Percentiles rank a stretch among this genome's conserved stretches.
phyloP scores from a whole-genome alignment of 805 yeast genomes.

The Sugiyamaella smithiae region DNA sequence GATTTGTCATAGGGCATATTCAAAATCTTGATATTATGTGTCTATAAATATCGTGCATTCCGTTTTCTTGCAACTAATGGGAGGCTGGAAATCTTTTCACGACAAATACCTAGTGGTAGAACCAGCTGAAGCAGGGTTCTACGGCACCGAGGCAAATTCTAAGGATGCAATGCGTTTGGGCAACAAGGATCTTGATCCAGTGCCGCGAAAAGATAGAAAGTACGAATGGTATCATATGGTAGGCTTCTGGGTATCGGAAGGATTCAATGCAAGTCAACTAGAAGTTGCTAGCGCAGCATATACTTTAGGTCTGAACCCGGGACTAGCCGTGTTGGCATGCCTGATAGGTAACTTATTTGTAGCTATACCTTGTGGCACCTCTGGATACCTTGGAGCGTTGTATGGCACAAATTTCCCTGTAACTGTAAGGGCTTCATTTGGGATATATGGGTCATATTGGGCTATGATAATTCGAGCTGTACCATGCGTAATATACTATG shows the following conservation, averaged over 20 bases:
- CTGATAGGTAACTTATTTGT: slow-evolving; percentile 16
- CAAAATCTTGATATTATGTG: too few relatives aligned
- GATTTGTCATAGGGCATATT: too few relatives aligned
- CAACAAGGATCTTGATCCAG: not conserved
- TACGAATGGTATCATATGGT: slow-evolving; percentile 52
- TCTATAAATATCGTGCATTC: too few relatives aligned
- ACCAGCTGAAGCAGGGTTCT: not conserved
- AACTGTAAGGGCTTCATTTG: slow-evolving; percentile 75
- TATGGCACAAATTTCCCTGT: slow-evolving; percentile 87
- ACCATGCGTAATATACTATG: slow-evolving; percentile 77
- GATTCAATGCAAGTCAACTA: slow-evolving; percentile 87
- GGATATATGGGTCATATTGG: slow-evolving; percentile 84
- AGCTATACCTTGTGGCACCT: slow-evolving; percentile 15
- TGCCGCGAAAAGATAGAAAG: not conserved
- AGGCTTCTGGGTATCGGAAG: slow-evolving; percentile 86
- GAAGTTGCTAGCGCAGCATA: slow-evolving; percentile 88
- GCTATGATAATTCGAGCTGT: slow-evolving; percentile 47
- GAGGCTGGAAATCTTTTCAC: not conserved
- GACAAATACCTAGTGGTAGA: not conserved
- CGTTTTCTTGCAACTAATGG: too few relatives aligned
- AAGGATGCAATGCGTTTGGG: not conserved
- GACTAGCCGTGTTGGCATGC: slow-evolving; percentile 17
- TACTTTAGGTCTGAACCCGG: slow-evolving; percentile 54
- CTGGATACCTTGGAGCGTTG: slow-evolving; percentile 50
- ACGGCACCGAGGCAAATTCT: too few relatives aligned